phyloP scores from a whole-genome alignment of 2,329 filamentous ascomycete genomes.

The Mariannaea elegans region DNA sequence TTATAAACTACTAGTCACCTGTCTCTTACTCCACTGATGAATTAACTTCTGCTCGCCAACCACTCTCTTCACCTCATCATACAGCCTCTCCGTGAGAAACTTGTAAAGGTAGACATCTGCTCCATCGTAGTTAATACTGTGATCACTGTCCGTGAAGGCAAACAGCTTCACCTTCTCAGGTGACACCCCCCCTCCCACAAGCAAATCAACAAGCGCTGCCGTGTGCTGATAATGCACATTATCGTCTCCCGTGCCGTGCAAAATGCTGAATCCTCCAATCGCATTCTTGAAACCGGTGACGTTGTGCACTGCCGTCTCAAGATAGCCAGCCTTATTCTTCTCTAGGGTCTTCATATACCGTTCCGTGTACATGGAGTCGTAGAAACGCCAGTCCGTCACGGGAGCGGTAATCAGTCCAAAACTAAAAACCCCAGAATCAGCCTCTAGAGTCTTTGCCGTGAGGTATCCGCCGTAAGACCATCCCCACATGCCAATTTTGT shows the following conservation, averaged over 20 bases:
- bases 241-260: conserved; percentile 75
- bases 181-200: conserved; percentile 66
- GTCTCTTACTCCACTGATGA: no score
- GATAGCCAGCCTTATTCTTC: conserved; percentile 68
- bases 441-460: conserved; percentile 71
- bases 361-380: conserved; percentile 77
- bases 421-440: conserved; percentile 67
- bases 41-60: no score
- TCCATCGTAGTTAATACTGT: conserved; percentile 67
- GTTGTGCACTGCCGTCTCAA: conserved; percentile 66
- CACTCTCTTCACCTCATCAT: conserved; percentile 66
- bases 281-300: conserved; percentile 69
- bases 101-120: conserved; percentile 67
- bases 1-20: no score
- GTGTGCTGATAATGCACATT: conserved; percentile 77
- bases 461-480: conserved; percentile 77
- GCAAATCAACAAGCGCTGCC: conserved; percentile 67
- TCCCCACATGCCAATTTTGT: conserved; percentile 72
- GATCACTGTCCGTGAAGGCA: conserved; percentile 72
- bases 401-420: conserved; percentile 72
- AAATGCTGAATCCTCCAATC: conserved; percentile 66
- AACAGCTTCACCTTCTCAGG: conserved; percentile 70
- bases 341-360: conserved; percentile 74
- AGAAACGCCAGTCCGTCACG: conserved; percentile 75
- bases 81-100: conserved; percentile 68